Evolutionary conservation across 352 stramenopile species (phyloP), one percentile per base, ranked within the genome.

Genomic region (Aphanomyces invadans): DNA sequence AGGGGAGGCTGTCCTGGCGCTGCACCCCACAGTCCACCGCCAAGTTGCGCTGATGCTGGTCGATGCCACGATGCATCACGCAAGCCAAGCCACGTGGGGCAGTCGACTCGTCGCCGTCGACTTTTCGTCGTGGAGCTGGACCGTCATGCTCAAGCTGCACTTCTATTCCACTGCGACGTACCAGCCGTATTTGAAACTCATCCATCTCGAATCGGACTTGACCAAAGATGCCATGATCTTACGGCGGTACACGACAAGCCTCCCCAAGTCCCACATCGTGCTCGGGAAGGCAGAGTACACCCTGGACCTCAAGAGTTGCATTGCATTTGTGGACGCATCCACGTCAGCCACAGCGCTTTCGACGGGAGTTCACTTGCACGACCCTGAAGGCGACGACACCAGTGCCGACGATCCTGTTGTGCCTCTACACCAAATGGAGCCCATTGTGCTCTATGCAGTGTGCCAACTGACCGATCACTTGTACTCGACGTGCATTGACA

Each of bases 41-140:
- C 83, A 89, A 44, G 84, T 92, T 19, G 82, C 78, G 0, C 70
- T 95, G 21, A 83, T 92, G 45, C 80, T 95, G 2, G 80, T 81
- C 0, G 86, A 95, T 72, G 81, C 83, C 0, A 73, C 88, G 28
- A 75, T 92, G 3, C 69, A 89, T 1, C 87, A 90, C 68, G 73
- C 2, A 76, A 36, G 76, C 75, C 23, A 71, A 81, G 45, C 73
- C 67, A 7, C 71, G 15, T 77, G 77, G 44, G 65, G 76, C 53
- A 74, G 74, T 12, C 72, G 2, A 75, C 17, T 57, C 29, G 15
- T 32, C 9, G 17, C 49, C 17, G 7, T 95, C 10, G 81, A 95
- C 67, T 92, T 95, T 52, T 75, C 87, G 25, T 77, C 82, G 11
- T 95, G 86, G 86, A 92, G 83, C 67, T 95, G 86, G 86, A 85